Conservation (phyloP, 2,329 filamentous ascomycete species). For the Catunica adiposa region DNA sequence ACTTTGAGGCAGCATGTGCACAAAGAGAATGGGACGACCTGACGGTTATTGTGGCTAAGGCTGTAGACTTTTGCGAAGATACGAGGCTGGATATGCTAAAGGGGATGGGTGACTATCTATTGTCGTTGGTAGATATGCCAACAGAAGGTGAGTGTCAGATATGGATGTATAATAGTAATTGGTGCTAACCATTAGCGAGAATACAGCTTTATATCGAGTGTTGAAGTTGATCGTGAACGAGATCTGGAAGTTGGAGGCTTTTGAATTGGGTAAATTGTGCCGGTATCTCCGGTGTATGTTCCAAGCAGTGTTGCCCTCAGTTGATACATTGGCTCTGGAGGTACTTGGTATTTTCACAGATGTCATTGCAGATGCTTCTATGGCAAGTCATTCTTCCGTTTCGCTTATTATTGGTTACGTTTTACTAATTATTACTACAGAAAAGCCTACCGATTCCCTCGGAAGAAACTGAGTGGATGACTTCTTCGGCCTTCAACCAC, state of each 20-base stretch:
- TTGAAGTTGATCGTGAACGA: slow-evolving; percentile 55
- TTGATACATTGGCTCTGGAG: slow-evolving; percentile 38
- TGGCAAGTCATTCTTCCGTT: slow-evolving; percentile 23
- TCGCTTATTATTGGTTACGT: neutral
- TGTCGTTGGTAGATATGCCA: slow-evolving; percentile 34
- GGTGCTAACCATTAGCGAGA: neutral
- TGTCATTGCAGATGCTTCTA: slow-evolving; percentile 33
- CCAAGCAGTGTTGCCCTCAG: slow-evolving; percentile 43
- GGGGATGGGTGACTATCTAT: slow-evolving; percentile 47
- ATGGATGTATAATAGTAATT: neutral
- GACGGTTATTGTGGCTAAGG: slow-evolving; percentile 38
- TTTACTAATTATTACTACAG: neutral
- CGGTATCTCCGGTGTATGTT: slow-evolving; percentile 69
- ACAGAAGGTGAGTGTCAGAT: slow-evolving; percentile 29
- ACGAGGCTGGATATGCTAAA: slow-evolving; percentile 34
- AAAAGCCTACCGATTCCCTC: slow-evolving; percentile 33
- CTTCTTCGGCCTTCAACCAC: slow-evolving; percentile 51
- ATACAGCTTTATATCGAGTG: slow-evolving; percentile 31
- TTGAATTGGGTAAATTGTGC: slow-evolving; percentile 44
- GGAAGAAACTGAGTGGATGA: slow-evolving; percentile 62
- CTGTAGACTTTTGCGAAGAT: slow-evolving; percentile 23
- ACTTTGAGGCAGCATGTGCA: slow-evolving; percentile 58
- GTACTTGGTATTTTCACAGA: slow-evolving; percentile 47
- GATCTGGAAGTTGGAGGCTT: slow-evolving; percentile 40
- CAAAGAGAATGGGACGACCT: slow-evolving; percentile 54